Base-by-base conservation (phyloP, 768 basidiomycete genomes). In the Leccinum barrowsii region DNA sequence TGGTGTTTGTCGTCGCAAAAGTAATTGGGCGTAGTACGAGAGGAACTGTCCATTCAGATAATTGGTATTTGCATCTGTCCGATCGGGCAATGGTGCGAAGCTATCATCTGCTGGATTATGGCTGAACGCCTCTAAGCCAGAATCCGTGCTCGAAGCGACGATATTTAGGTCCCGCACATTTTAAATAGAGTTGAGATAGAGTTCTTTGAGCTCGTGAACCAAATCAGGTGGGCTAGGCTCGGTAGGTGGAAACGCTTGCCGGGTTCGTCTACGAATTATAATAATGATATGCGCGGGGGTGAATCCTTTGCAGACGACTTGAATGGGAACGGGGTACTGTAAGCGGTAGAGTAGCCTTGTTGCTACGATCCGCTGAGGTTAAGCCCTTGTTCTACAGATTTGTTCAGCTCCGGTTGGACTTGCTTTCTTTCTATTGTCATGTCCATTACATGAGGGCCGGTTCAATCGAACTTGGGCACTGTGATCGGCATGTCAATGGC, bases 51-150 rank as follows among this genome's bases (percentile, higher is more conserved):
- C 81, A 84, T 87, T 85, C 85, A 82, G 83, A 85, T 84, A 86
- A 82, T 86, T 86, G 85, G 85, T 86, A 84, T 85, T 85, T 86
- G 85, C 81, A 74, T 78, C 83, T 85, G 85, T 85, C 84, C 80
- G 82, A 86, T 82, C 79, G 83, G 84, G 82, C 85, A 85, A 82
- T 85, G 85, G 80, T 75, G 82, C 82, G 82, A 86, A 85, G 84
- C 85, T 86, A 86, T 82, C 85, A 85, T 85, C 83, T 82, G 85
- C 81, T 83, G 84, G 85, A 85, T 86, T 86, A 87, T 86, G 85
- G 82, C 85, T 87, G 85, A 86, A 86, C 80, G 83, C 85, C 85
- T 87, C 85, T 86, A 86, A 86, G 84, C 77, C 84, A 85, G 85
- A 86, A 87, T 85, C 85, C 80, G 79, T 85, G 83, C 85, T 83